Evolutionary conservation across 805 yeast genomes (phyloP).

Genomic region (Komagataella populi): DNA sequence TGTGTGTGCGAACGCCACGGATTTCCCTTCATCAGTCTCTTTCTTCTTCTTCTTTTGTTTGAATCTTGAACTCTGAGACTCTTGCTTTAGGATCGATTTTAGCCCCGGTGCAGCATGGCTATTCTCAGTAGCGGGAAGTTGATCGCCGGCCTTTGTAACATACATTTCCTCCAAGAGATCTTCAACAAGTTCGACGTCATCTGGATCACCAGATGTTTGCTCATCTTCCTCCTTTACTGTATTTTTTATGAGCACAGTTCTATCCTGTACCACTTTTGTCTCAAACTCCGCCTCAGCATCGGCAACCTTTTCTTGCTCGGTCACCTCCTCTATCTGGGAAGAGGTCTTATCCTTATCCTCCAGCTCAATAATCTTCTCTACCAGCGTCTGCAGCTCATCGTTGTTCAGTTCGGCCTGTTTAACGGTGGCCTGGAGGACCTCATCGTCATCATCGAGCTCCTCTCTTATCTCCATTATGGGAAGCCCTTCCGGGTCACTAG

Average conservation of each 20-base stretch:
- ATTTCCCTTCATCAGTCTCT: not conserved
- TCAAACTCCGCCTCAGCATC: constrained; percentile 3
- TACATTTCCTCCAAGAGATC: not conserved
- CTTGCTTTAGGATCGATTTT: not conserved
- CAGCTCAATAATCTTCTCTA: not conserved
- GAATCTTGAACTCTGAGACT: not conserved
- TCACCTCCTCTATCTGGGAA: constrained; percentile 7
- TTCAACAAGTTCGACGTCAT: not conserved
- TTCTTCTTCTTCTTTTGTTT: not conserved
- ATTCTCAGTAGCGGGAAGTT: not conserved
- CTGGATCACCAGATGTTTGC: not conserved
- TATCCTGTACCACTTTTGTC: not conserved
- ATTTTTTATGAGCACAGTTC: not conserved
- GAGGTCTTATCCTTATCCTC: not conserved
- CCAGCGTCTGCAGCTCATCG: constrained; percentile 1
- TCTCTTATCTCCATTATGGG: constrained; percentile 79
- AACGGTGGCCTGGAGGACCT: constrained; percentile 35
- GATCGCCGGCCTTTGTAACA: not conserved
- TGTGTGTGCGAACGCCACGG: not conserved
- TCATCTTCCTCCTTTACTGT: not conserved
- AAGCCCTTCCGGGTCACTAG: constrained; percentile 26
- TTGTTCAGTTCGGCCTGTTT: constrained; percentile 4
- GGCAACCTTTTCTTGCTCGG: constrained; percentile 1
- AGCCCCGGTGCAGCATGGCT: not conserved
- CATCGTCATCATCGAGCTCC: constrained; percentile 74